Base-by-base conservation (phyloP, 2,329 filamentous ascomycete genomes). In the Botryosphaeria dothidea region DNA sequence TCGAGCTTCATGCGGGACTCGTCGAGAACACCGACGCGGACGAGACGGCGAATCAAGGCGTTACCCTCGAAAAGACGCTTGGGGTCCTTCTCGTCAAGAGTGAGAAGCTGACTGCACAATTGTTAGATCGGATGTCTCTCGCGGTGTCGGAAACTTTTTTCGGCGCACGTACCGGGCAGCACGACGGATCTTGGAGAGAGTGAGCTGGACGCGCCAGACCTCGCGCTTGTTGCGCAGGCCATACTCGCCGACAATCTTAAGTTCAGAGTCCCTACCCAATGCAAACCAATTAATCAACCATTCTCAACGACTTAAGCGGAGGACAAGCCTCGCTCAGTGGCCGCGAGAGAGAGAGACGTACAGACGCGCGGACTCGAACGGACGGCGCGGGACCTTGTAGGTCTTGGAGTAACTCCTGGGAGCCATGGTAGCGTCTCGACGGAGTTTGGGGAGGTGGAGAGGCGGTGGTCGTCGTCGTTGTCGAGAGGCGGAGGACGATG, bases 1-100 rank as follows among this genome's bases (percentile, higher is more conserved):
- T 99, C 95, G 88, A 99, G 95, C 92, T 97, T 99, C 95, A 99
- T 99, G 89, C 95, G 95, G 82, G 93, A 93, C 88, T 99, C 95
- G 83, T 99, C 95, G 80, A 99, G 92, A 79, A 99, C 95, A 92
- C 95, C 95, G 82, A 98, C 93, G 83, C 95, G 95, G 74, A 99
- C 95, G 74, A 99, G 93, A 92, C 95, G 95, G 83, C 95, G 95
- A 91, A 99, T 99, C 82, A 99, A 90, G 82, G 95, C 95, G 85
- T 99, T 99, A 85, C 95, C 95, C 89, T 99, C 95, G 88, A 99
- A 99, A 74, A 99, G 93, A 86, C 95, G 93, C 91, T 98, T 98
- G 83, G 95, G 95, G 86, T 99, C 95, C 88, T 99, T 99, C 88
- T 99, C 95, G 81, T 99, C 95, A 82, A 99, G 92, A 78, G 95